Evolutionary conservation across 768 basidiomycete species (phyloP).

Genomic region (Clitopilus hobsonii): DNA sequence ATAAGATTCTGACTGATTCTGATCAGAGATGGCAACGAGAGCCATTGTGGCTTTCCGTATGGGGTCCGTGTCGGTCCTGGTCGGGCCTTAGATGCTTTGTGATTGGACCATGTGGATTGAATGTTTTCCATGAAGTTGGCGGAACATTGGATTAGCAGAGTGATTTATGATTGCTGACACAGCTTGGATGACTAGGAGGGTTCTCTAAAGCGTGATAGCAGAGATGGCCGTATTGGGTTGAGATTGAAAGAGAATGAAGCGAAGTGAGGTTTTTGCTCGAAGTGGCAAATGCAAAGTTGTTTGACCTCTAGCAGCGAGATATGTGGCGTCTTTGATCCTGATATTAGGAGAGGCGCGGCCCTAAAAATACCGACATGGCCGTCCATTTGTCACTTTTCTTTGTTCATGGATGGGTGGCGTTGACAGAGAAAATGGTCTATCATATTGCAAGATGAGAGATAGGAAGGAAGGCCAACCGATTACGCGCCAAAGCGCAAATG

Average conservation of each 20-base stretch:
- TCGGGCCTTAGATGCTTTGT: not conserved
- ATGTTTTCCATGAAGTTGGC: not conserved
- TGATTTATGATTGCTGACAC: not conserved
- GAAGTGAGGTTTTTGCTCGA: no score
- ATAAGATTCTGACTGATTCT: not conserved
- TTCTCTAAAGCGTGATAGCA: not conserved
- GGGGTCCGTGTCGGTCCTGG: no score
- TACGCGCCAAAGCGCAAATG: not conserved
- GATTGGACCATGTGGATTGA: not conserved
- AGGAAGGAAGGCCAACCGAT: not conserved
- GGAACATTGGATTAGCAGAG: not conserved
- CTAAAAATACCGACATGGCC: not conserved
- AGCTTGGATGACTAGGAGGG: not conserved
- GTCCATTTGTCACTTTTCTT: not conserved
- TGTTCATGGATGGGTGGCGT: not conserved
- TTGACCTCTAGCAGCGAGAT: not conserved
- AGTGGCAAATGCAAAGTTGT: no score
- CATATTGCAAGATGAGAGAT: not conserved
- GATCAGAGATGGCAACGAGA: no score
- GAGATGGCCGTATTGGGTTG: not conserved
- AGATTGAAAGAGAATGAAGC: not conserved
- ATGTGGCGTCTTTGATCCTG: not conserved
- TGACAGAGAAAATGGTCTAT: not conserved
- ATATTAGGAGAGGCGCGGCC: not conserved
- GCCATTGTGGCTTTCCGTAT: no score